Percentiles rank a stretch among this genome's conserved stretches.
phyloP scores from a whole-genome alignment of 768 basidiomycete species.

The Suillus variegatus region DNA sequence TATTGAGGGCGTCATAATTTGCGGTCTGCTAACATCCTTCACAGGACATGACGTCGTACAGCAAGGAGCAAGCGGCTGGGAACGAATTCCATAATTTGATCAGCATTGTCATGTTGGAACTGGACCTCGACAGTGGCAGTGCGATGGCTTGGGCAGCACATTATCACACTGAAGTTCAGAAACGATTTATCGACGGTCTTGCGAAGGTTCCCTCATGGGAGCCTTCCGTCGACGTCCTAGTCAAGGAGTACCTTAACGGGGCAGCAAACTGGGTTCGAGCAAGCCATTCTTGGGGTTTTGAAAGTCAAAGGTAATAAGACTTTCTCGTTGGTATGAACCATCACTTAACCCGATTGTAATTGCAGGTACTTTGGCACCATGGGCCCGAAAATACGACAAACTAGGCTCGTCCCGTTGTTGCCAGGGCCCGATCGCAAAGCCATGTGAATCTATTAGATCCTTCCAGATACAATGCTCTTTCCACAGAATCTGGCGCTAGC shows the following conservation, averaged over 20 bases:
- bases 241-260: conserved; percentile 25
- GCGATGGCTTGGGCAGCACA: conserved; percentile 28
- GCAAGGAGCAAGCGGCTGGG: conserved; percentile 35
- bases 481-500: background rate
- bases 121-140: conserved; percentile 21
- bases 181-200: conserved; percentile 23
- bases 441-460: no score
- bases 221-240: conserved; percentile 21
- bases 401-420: conserved; percentile 14
- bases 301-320: conserved; percentile 12
- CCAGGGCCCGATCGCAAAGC: background rate
- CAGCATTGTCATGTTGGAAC: conserved; percentile 34
- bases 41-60: conserved; percentile 39
- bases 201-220: conserved; percentile 30
- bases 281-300: conserved; percentile 31
- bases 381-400: conserved; percentile 25
- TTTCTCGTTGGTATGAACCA: background rate
- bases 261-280: conserved; percentile 26
- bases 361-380: conserved; percentile 30
- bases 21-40: background rate
- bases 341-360: background rate
- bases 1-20: background rate
- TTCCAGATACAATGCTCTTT: background rate
- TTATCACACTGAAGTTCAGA: conserved; percentile 15
- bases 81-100: conserved; percentile 36